Evolutionary conservation across 2,329 filamentous ascomycete species (phyloP).

Genomic region (Ascochyta koolunga): DNA sequence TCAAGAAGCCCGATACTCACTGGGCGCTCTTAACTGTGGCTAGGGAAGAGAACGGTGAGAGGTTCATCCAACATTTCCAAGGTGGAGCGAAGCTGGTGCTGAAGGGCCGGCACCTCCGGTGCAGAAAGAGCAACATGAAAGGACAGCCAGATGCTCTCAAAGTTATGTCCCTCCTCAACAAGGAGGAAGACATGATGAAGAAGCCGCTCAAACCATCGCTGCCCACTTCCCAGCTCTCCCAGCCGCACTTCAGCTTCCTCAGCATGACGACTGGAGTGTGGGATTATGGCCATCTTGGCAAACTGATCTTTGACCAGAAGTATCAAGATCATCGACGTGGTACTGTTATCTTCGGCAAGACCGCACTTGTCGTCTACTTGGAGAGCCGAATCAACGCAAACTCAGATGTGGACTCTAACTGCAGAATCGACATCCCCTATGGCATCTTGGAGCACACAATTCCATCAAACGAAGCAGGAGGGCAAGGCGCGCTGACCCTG

Average conservation of each 20-base stretch:
- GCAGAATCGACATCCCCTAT: slow-evolving; percentile 53
- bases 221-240: slow-evolving; percentile 15
- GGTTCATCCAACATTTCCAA: slow-evolving; percentile 52
- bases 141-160: slow-evolving; percentile 33
- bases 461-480: slow-evolving; percentile 26
- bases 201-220: slow-evolving; percentile 12
- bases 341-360: slow-evolving; percentile 44
- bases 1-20: slow-evolving; percentile 45
- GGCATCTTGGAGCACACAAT: slow-evolving; percentile 49
- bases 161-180: slow-evolving; percentile 29
- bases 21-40: slow-evolving; percentile 57
- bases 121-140: slow-evolving; percentile 23
- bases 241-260: slow-evolving; percentile 33
- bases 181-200: slow-evolving; percentile 27
- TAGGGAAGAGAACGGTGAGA: slow-evolving; percentile 45
- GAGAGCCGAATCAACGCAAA: slow-evolving; percentile 2
- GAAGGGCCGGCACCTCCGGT: slow-evolving; percentile 17
- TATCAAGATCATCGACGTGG: slow-evolving; percentile 51
- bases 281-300: slow-evolving; percentile 43
- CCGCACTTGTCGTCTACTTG: slow-evolving; percentile 35
- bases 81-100: slow-evolving; percentile 22
- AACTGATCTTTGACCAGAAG: slow-evolving; percentile 51
- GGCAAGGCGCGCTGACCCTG: slow-evolving; percentile 40
- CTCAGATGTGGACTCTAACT: slow-evolving; percentile 23
- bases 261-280: slow-evolving; percentile 50